Base-by-base conservation (phyloP, 2,329 filamentous ascomycete genomes). In the Didymellaceae sp. region DNA sequence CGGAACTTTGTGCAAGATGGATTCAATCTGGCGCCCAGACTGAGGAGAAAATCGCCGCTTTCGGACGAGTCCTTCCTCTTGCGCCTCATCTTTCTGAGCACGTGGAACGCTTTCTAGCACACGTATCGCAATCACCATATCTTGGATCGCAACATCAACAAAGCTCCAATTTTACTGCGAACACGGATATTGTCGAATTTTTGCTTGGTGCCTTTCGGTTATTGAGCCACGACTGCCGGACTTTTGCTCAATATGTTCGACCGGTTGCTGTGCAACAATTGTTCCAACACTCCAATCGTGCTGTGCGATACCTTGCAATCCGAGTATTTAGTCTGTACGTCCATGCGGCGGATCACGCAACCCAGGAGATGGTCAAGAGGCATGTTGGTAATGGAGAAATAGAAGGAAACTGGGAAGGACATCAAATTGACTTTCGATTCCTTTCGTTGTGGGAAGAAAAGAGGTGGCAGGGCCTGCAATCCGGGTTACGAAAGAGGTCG, bases 1-100 rank as follows among this genome's bases (percentile, higher is more conserved):
- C 90, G 62, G 92, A 97, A 73, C 79, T 95, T 40, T 90, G 88
- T 73, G 88, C 91, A 55, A 81, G 88, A 77, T 96, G 91, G 91
- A 78, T 88, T 34, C 78, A 65, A 71, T 77, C 68, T 63, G 76
- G 59, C 50, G 62, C 56, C 28, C 54, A 65, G 31, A 71, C 69
- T 25, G 65, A 62, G 52, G 68, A 60, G 6, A 71, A 70, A 60
- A 81, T 93, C 57, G 82, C 86, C 47, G 87, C 89, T 24, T 89
- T 96, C 75, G 88, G 89, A 54, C 83, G 89, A 65, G 81, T 96
- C 56, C 73, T 97, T 62, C 90, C 91, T 14, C 87, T 94, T 78
- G 89, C 89, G 59, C 89, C 91, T 41, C 85, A 93, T 68, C 79
- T 97, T 33, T 85, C 87, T 44, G 82, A 86, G 52, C 90, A 91